Base-by-base conservation (phyloP, 1,284 basidiomycete species). In the Fereydounia khargensis region DNA sequence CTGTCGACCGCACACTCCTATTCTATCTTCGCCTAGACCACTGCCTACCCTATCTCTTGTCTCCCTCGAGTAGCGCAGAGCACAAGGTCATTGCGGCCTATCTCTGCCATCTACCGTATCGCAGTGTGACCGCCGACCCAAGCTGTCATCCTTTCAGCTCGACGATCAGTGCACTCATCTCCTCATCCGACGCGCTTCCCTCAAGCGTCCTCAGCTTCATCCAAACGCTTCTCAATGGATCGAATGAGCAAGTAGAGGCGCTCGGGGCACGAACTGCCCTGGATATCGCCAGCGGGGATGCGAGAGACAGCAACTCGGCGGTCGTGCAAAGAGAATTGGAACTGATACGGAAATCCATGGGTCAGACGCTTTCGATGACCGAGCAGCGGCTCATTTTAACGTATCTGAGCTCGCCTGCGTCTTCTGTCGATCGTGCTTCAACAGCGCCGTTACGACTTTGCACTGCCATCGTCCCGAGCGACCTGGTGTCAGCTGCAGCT, bases 51-150 rank as follows among this genome's bases (percentile, higher is more conserved):
- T n/a, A 28, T 4, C 18, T 39, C 5, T 27, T 39, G 7, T 28
- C 23, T 4, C 5, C 7, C 6, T 7, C 11, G 4, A 3, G 4
- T 13, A 16, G 23, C 24, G 6, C 10, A 10, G 25, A 17, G 23
- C 27, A 23, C 24, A 14, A 27, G 8, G 20, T 28, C 14, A 16
- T 17, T 20, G 37, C 37, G 7, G 37, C 37, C 3, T 39, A 39
- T 17, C 23, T 39, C 4, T 39, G 37, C 25, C 37, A 39, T 18
- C 16, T 16, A 16, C 37, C 37, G n/a, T 39, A 39, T 17, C 23
- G 37, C 16, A 17, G 4, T 10, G 37, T 30, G 7, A 39, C 23
- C 13, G 23, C 14, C 24, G 16, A 39, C 10, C 9, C n/a, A 7
- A 10, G n/a, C 4, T 23, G 21, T 27, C 37, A 39, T 6, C 37